Evolutionary conservation across 805 yeast species (phyloP).

Genomic region (Ogataea minuta): DNA sequence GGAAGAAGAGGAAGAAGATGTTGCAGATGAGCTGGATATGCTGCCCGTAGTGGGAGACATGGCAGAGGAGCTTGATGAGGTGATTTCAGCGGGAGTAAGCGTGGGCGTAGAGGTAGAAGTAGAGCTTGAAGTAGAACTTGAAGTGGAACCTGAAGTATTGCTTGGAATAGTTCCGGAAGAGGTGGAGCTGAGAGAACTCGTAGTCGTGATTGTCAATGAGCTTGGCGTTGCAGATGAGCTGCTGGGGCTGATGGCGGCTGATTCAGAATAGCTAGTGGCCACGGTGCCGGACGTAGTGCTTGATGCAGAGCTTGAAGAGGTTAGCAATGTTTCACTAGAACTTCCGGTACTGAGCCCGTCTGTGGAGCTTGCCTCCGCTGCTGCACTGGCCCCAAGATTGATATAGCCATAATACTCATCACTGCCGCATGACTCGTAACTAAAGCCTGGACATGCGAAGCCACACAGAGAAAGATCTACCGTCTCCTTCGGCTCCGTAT

Average conservation of each 20-base stretch:
- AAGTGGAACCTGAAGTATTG: no score
- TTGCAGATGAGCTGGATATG: constrained; percentile 14
- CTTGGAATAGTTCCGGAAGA: background rate
- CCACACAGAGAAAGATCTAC: constrained; percentile 36
- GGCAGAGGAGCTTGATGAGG: constrained; percentile 12
- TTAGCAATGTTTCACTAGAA: no score
- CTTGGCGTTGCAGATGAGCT: no score
- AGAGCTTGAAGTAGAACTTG: constrained; percentile 9
- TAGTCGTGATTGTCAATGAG: no score
- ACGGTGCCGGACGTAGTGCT: constrained; percentile 4
- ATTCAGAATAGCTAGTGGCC: no score
- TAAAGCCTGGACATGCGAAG: constrained; percentile 44
- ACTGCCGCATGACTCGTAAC: constrained; percentile 40
- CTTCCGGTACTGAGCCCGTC: no score
- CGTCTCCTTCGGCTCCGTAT: constrained; percentile 40
- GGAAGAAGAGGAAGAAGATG: constrained; percentile 13
- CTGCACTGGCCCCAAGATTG: constrained; percentile 2
- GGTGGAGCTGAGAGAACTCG: constrained; percentile 3
- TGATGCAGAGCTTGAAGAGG: constrained; percentile 5
- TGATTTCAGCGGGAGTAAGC: background rate
- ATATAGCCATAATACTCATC: constrained; percentile 28
- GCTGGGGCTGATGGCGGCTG: no score
- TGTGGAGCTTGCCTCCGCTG: background rate
- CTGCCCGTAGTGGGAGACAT: constrained; percentile 9
- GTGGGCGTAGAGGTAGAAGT: constrained; percentile 4